Percentiles rank a stretch among this genome's conserved stretches.
These are phyloP conservation scores for Cairneyella variabilis DNA, from an alignment of 495 filamentous ascomycete genomes.

Conservation along the genomic window DNA sequence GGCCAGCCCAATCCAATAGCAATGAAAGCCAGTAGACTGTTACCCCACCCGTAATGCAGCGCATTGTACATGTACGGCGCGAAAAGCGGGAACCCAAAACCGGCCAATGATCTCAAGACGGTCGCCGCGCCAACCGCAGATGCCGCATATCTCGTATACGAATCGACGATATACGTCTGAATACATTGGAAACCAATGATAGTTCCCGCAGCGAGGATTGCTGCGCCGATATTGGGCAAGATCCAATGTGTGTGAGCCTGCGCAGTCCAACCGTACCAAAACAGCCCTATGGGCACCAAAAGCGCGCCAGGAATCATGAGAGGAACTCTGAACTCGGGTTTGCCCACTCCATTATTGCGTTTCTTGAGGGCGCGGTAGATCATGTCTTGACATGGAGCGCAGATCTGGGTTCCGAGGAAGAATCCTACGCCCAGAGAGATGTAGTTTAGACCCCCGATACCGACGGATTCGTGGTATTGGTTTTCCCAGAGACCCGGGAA, in stretches of 20 bases:
- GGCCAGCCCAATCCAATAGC: conserved; percentile 45
- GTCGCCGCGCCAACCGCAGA: conserved; percentile 65
- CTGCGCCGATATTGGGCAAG: conserved; percentile 64
- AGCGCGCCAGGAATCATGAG: conserved; percentile 56
- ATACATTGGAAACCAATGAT: conserved; percentile 68
- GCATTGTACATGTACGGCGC: conserved; percentile 59
- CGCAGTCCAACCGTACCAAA: conserved; percentile 71
- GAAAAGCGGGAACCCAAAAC: conserved; percentile 77
- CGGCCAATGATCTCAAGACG: conserved; percentile 62
- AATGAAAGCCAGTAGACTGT: conserved; percentile 50
- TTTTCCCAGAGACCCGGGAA: conserved; percentile 61
- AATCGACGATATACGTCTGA: conserved; percentile 74
- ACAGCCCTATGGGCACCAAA: conserved; percentile 58
- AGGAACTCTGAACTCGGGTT: conserved; percentile 66
- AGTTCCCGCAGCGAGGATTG: conserved; percentile 53
- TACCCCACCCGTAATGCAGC: conserved; percentile 54
- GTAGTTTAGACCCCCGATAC: conserved; percentile 63
- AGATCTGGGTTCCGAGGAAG: conserved; percentile 41
- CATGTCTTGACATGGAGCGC: conserved; percentile 52
- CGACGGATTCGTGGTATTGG: conserved; percentile 57
- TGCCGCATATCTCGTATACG: conserved; percentile 71
- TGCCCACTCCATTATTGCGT: conserved; percentile 50
- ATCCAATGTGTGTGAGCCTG: conserved; percentile 65
- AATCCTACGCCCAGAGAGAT: conserved; percentile 56
- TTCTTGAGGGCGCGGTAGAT: conserved; percentile 61